phyloP scores from a whole-genome alignment of 2,329 filamentous ascomycete species.

The Hypocreales sp. region DNA sequence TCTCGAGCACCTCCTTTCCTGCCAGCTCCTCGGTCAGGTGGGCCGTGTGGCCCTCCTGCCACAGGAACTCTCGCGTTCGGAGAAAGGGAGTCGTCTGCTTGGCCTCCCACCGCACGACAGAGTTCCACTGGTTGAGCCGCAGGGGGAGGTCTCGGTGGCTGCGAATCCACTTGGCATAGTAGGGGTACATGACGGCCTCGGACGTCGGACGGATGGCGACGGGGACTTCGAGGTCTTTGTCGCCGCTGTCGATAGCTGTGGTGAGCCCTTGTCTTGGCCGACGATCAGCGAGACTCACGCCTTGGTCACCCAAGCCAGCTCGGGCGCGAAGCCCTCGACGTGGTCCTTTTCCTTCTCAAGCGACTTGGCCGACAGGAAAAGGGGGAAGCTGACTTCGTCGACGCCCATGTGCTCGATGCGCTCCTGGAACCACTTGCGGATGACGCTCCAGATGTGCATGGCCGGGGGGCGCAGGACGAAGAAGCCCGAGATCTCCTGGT shows the following conservation, averaged over 20 bases:
- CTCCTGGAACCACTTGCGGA: conserved; percentile 51
- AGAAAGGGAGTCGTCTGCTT: conserved; percentile 85
- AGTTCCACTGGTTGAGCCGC: conserved; percentile 97
- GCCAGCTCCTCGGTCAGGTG: conserved; percentile 75
- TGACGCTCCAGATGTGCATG: conserved; percentile 53
- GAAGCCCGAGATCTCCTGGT: conserved; percentile 84
- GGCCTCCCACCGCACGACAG: conserved; percentile 83
- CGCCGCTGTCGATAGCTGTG: conserved; percentile 57
- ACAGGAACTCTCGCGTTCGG: conserved; percentile 85
- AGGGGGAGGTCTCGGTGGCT: conserved; percentile 90
- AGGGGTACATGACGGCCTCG: conserved; percentile 82
- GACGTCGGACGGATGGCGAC: conserved; percentile 54
- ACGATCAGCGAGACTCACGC: conserved; percentile 45
- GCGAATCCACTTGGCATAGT: conserved; percentile 94
- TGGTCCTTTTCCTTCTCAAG: conserved; percentile 84
- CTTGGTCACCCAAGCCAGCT: conserved; percentile 79
- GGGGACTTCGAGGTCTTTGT: conserved; percentile 76
- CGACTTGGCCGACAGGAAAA: conserved; percentile 88
- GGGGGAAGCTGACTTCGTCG: conserved; percentile 90
- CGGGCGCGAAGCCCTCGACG: conserved; percentile 94
- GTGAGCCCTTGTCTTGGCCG: too few species aligned
- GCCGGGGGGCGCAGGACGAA: conserved; percentile 71
- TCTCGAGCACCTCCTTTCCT: conserved; percentile 75
- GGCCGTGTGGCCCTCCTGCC: conserved; percentile 91
- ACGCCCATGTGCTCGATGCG: conserved; percentile 85